These are phyloP conservation scores for Backusella westeae DNA, from an alignment of 192 early-diverging fungal genomes.

Conservation along the genomic window DNA sequence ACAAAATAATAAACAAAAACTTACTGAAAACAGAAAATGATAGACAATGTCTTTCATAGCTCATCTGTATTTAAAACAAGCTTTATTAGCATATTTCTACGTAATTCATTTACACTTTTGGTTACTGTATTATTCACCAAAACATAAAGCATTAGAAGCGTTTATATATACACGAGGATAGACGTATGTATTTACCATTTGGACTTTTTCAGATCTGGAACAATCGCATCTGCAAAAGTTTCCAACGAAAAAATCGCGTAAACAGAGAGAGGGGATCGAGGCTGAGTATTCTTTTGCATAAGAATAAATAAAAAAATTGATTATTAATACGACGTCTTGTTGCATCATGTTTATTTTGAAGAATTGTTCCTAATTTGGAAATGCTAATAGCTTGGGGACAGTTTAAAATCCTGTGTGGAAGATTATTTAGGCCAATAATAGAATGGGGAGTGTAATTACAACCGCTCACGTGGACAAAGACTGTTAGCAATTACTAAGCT, in stretches of 20 bases:
- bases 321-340: slow-evolving; percentile 7
- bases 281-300: not conserved
- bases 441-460: not conserved
- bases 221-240: not conserved
- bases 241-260: not conserved
- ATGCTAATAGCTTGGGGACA: not conserved
- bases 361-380: not conserved
- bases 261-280: not conserved
- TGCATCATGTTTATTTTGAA: not conserved
- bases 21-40: not conserved
- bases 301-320: not conserved
- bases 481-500: not conserved
- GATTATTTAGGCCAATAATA: not conserved
- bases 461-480: not conserved
- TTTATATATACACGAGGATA: not conserved
- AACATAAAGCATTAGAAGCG: not conserved
- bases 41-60: not conserved
- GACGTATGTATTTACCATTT: not conserved
- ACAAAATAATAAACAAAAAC: not conserved
- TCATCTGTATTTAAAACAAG: not conserved
- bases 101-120: not conserved
- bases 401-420: not conserved
- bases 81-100: not conserved
- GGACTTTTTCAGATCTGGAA: not conserved
- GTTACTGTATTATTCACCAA: not conserved